Evolutionary conservation across 495 filamentous ascomycete genomes (phyloP).

Genomic region (Podospora sp.): DNA sequence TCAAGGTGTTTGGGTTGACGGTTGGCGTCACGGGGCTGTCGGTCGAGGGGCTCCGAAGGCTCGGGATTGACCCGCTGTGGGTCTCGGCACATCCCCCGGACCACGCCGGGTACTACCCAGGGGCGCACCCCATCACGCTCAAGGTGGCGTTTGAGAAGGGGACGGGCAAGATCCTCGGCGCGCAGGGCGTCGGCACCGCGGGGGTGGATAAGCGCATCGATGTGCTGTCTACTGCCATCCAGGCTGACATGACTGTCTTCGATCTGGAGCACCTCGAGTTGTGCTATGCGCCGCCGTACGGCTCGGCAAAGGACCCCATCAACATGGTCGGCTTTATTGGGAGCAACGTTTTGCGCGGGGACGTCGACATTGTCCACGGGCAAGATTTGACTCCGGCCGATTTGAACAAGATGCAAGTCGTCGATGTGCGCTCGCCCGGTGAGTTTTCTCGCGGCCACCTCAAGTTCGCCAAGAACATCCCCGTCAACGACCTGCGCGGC

Average conservation of each 20-base stretch:
- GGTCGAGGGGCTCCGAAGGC: constrained; percentile 13
- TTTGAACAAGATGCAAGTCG: constrained; percentile 21
- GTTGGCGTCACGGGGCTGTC: constrained; percentile 32
- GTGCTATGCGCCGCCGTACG: constrained; percentile 39
- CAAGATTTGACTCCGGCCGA: constrained; percentile 25
- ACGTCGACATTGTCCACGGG: constrained; percentile 34
- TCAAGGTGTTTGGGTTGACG: constrained; percentile 34
- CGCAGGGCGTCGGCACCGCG: constrained; percentile 28
- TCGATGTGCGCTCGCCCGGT: constrained; percentile 32
- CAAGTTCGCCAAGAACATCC: constrained; percentile 26
- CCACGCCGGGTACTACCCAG: constrained; percentile 41
- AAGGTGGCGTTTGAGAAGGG: constrained; percentile 29
- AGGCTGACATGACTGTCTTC: constrained; percentile 34
- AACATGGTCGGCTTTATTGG: constrained; percentile 40
- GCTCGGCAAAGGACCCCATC: constrained; percentile 38
- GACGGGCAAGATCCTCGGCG: constrained; percentile 33
- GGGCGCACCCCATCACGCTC: constrained; percentile 30
- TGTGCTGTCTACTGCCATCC: constrained; percentile 36
- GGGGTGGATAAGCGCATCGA: constrained; percentile 39
- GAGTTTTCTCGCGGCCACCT: constrained; percentile 34
- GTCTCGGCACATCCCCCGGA: constrained; percentile 40
- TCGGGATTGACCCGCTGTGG: constrained; percentile 22
- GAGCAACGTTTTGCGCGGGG: constrained; percentile 35
- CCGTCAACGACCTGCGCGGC: constrained; percentile 29
- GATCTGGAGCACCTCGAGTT: constrained; percentile 41